phyloP scores from a whole-genome alignment of 1,284 basidiomycete species.

The Papiliotrema flavescens region DNA sequence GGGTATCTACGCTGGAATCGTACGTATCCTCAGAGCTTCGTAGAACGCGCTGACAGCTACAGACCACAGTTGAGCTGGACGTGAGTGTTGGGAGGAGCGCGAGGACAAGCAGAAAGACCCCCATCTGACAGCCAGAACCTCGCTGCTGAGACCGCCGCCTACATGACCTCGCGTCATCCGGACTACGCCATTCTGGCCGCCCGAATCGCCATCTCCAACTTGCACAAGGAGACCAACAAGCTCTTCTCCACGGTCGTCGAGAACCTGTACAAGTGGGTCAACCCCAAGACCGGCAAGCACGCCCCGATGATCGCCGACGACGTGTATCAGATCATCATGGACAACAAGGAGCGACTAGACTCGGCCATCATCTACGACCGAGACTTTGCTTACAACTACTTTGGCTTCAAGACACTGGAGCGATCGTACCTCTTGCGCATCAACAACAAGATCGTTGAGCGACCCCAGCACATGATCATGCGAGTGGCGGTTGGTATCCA shows the following conservation, averaged over 20 bases:
- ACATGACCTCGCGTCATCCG: slow-evolving; percentile 92
- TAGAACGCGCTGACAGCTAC: background rate
- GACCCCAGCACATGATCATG: slow-evolving; percentile 99
- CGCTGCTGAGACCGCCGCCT: slow-evolving; percentile 94
- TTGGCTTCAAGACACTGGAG: slow-evolving; percentile 99
- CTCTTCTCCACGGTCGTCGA: slow-evolving; percentile 87
- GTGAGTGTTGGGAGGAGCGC: slow-evolving; percentile 52
- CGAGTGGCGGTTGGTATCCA: slow-evolving; percentile 98
- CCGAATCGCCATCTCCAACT: slow-evolving; percentile 95
- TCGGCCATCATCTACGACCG: slow-evolving; percentile 97
- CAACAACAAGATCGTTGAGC: slow-evolving; percentile 91
- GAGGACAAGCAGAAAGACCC: background rate
- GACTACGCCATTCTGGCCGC: slow-evolving; percentile 98
- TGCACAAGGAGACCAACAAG: slow-evolving; percentile 99
- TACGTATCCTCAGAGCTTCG: background rate
- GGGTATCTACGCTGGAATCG: slow-evolving; percentile 7
- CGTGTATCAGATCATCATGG: slow-evolving; percentile 78
- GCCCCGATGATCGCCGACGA: slow-evolving; percentile 91
- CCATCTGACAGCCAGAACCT: slow-evolving; percentile 61
- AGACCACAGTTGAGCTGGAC: slow-evolving; percentile 93
- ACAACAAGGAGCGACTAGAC: slow-evolving; percentile 79
- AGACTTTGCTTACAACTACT: slow-evolving; percentile 96
- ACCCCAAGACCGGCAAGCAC: slow-evolving; percentile 86
- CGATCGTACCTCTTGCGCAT: slow-evolving; percentile 94
- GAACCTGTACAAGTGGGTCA: slow-evolving; percentile 91